Conservation (phyloP, 1,284 basidiomycete species). For the Puccinia polysora region DNA sequence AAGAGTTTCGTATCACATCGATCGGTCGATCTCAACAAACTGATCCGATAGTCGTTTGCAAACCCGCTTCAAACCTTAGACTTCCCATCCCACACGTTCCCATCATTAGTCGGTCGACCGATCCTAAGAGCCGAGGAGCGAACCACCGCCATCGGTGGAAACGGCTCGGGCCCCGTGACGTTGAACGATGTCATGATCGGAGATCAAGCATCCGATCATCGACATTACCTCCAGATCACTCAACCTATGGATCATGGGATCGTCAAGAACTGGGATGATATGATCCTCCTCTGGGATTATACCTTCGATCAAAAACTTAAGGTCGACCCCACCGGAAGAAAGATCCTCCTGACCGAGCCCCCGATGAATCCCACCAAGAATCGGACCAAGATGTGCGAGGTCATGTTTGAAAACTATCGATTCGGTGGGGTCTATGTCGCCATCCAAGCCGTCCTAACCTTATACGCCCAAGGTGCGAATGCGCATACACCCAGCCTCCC, state of each 20-base stretch:
- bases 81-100: slow-evolving; percentile 97
- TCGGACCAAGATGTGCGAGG: slow-evolving; percentile 87
- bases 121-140: slow-evolving; percentile 97
- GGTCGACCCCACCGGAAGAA: slow-evolving; percentile 78
- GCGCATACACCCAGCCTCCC: neutral
- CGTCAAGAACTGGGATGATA: slow-evolving; percentile 97
- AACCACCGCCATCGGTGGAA: slow-evolving; percentile 56
- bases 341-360: slow-evolving; percentile 95
- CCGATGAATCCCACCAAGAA: slow-evolving; percentile 98
- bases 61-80: slow-evolving; percentile 53
- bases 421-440: slow-evolving; percentile 95
- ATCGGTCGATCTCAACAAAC: neutral
- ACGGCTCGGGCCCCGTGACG: slow-evolving; percentile 61
- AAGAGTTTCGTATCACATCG: neutral
- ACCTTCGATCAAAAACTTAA: slow-evolving; percentile 94
- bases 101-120: slow-evolving; percentile 90
- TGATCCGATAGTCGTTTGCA: slow-evolving; percentile 14
- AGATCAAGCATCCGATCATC: slow-evolving; percentile 70
- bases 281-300: slow-evolving; percentile 97
- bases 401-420: slow-evolving; percentile 99
- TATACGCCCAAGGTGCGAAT: slow-evolving; percentile 90
- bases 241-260: slow-evolving; percentile 99
- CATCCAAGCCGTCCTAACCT: slow-evolving; percentile 94
- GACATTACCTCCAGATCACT: slow-evolving; percentile 90
- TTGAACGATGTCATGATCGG: slow-evolving; percentile 93